Evolutionary conservation across 2,329 filamentous ascomycete genomes (phyloP), one percentile per base, ranked within the genome.

Genomic region (Exophiala xenobiotica): DNA sequence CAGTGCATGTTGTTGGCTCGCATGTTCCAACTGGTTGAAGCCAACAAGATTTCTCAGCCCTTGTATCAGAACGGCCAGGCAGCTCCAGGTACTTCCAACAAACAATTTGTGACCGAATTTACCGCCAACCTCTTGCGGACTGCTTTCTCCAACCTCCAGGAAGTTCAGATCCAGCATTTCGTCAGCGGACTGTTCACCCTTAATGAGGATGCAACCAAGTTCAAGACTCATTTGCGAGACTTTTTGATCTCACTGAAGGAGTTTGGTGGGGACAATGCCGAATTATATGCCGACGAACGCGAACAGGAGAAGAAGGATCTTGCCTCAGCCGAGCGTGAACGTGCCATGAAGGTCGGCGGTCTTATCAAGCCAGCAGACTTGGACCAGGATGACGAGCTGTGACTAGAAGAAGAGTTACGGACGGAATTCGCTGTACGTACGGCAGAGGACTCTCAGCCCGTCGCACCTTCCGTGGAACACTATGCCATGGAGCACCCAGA

Each of bases 211-310:
- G 85, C 95, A 60, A 88, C 89, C 67, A 90, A 90, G 69, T 99
- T 99, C 85, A 95, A 96, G 69, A 83, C 96, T 49, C 90, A 95
- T 65, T 77, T 99, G 46, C 90, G 93, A 60, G 93, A 99, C 73
- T 99, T 99, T 81, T 76, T 99, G 61, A 95, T 99, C 64, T 95
- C 91, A 18, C 78, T 99, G 62, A 96, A 96, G 74, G 95, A 99
- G 72, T 99, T 97, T 65, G 85, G 90, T 1, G 93, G 89, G 46
- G 93, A 99, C 72, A 96, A 97, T 64, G 83, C 92, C 1, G 93
- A 99, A 67, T 79, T 99, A 7, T 99, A 87, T 71, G 84, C 88
- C 3, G 91, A 96, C 52, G 93, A 99, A 70, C 90, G 95, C 70
- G 93, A 99, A 71, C 87, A 95, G 70, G 90, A 90, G 58, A 86